Conservation (phyloP, 495 filamentous ascomycete genomes). For the Talaromyces proteolyticus region DNA sequence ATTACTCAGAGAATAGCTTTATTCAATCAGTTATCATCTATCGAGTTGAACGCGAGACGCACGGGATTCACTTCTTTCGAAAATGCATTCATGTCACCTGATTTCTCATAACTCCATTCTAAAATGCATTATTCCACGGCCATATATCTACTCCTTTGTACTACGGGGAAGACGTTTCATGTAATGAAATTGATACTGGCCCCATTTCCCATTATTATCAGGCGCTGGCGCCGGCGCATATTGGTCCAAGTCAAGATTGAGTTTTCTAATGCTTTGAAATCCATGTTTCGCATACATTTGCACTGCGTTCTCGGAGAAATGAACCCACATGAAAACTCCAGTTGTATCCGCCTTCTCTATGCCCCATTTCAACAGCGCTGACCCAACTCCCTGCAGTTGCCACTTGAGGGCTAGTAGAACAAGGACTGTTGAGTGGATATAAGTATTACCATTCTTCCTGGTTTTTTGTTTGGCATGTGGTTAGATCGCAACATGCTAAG, state of each 20-base stretch:
- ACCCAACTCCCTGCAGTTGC: background rate
- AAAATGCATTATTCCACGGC: too few species aligned
- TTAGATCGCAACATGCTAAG: too few species aligned
- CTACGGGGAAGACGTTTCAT: background rate
- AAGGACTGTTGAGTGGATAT: too few species aligned
- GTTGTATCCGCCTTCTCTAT: background rate
- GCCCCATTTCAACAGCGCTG: background rate
- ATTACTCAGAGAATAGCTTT: too few species aligned
- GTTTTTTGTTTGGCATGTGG: too few species aligned
- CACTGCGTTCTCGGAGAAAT: background rate
- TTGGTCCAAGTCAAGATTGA: background rate
- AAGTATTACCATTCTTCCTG: too few species aligned
- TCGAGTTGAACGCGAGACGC: too few species aligned
- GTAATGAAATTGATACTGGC: background rate
- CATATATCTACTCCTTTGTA: too few species aligned
- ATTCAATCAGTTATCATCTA: too few species aligned
- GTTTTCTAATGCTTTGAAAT: background rate
- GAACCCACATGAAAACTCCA: background rate
- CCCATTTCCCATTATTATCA: background rate
- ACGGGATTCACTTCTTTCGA: too few species aligned
- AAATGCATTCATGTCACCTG: too few species aligned
- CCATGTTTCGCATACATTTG: background rate
- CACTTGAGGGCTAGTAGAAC: background rate
- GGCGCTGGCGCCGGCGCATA: background rate
- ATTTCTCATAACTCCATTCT: too few species aligned